Conservation (phyloP, 83 land plant genomes). For the Picea engelmannii region DNA sequence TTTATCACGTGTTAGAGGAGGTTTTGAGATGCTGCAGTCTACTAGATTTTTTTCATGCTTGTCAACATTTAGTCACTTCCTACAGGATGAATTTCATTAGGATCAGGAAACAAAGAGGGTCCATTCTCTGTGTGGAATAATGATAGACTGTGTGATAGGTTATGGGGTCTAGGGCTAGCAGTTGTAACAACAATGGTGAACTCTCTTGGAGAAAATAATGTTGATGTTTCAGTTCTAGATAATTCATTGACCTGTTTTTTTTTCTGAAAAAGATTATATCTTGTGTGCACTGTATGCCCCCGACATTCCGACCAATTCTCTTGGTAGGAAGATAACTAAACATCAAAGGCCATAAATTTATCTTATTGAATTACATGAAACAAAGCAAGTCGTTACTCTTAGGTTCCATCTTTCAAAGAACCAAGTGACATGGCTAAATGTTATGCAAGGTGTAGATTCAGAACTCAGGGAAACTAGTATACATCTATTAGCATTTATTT, state of each 20-base stretch:
- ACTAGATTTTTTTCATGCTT: conserved; percentile 53
- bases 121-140: conserved; percentile 30
- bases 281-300: conserved; percentile 55
- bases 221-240: conserved; percentile 44
- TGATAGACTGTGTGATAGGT: conserved; percentile 31
- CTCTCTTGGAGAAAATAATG: conserved; percentile 61
- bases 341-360: conserved; percentile 51
- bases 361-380: conserved; percentile 50
- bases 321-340: conserved; percentile 63
- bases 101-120: conserved; percentile 20
- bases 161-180: conserved; percentile 84
- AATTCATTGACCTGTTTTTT: conserved; percentile 51
- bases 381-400: conserved; percentile 66
- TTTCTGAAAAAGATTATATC: conserved; percentile 53
- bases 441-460: conserved; percentile 53
- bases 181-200: conserved; percentile 66
- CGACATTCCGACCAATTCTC: conserved; percentile 27
- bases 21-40: conserved; percentile 76
- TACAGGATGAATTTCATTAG: conserved; percentile 12
- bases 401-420: conserved; percentile 64
- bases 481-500: conserved; percentile 88
- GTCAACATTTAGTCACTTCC: conserved; percentile 4
- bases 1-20: conserved; percentile 64
- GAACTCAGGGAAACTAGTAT: conserved; percentile 69
- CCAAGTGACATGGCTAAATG: conserved; percentile 50